These are phyloP conservation scores for Fonsecaea pugnacius DNA, from an alignment of 2,329 filamentous ascomycete species.

Conservation along the genomic window DNA sequence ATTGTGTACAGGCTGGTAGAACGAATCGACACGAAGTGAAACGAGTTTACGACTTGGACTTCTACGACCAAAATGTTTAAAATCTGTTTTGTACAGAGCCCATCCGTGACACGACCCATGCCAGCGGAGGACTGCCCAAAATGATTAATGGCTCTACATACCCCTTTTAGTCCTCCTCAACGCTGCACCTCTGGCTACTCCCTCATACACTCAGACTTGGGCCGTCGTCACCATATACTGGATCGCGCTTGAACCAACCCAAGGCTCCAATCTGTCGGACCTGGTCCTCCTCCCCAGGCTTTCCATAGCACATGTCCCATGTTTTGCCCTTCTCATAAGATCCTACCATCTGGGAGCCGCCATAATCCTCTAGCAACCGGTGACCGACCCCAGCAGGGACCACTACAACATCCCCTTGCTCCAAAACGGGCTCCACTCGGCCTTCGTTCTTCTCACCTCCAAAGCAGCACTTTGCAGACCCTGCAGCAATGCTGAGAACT, in stretches of 20 bases:
- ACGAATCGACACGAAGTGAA: constrained; percentile 37
- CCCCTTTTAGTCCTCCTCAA: not conserved
- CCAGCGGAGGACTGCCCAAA: not conserved
- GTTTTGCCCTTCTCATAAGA: constrained; percentile 61
- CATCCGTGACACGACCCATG: not conserved
- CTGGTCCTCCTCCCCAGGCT: constrained; percentile 59
- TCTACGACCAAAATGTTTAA: not conserved
- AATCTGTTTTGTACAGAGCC: constrained; percentile 11
- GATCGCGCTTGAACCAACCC: constrained; percentile 64
- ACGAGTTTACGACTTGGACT: constrained; percentile 15
- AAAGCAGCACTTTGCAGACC: constrained; percentile 67
- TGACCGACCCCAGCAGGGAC: constrained; percentile 70
- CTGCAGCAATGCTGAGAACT: constrained; percentile 64
- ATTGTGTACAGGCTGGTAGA: constrained; percentile 47
- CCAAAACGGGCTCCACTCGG: constrained; percentile 60
- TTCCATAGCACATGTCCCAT: constrained; percentile 76
- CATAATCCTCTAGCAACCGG: constrained; percentile 58
- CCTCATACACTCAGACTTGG: constrained; percentile 52
- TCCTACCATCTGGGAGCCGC: constrained; percentile 69
- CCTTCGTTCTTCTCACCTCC: constrained; percentile 66
- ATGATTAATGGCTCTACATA: not conserved
- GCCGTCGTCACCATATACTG: constrained; percentile 61
- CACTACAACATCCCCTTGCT: constrained; percentile 66
- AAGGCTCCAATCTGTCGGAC: constrained; percentile 55
- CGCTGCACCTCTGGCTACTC: not conserved